Percentiles rank a stretch among this genome's conserved stretches.
phyloP scores from a whole-genome alignment of 768 basidiomycete genomes.

The Grammothele lineata region DNA sequence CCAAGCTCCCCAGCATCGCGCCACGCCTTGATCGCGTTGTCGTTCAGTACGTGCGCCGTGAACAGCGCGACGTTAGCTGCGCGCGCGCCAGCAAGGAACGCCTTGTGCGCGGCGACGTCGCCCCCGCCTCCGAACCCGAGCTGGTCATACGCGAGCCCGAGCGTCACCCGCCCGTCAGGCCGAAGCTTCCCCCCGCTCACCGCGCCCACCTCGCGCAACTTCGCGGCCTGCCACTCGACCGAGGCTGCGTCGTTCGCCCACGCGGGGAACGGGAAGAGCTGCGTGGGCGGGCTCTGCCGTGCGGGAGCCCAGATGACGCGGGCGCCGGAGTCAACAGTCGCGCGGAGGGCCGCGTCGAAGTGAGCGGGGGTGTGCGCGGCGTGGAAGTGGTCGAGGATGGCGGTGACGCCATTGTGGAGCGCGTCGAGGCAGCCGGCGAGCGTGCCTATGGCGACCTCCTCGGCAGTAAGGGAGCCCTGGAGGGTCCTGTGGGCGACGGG shows the following conservation, averaged over 20 bases:
- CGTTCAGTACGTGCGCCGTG: slow-evolving; percentile 26
- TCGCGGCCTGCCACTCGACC: slow-evolving; percentile 20
- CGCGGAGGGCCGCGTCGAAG: slow-evolving; percentile 21
- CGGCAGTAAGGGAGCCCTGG: slow-evolving; percentile 22
- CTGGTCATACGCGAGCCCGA: slow-evolving; percentile 28
- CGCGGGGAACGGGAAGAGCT: slow-evolving; percentile 14
- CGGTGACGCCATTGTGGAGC: slow-evolving; percentile 28
- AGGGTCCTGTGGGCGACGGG: slow-evolving; percentile 12
- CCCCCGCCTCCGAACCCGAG: slow-evolving; percentile 5
- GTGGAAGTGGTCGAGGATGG: slow-evolving; percentile 30
- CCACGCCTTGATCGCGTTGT: slow-evolving; percentile 18
- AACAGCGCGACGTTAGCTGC: slow-evolving; percentile 17
- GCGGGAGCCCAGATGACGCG: slow-evolving; percentile 26
- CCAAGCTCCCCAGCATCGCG: slow-evolving; percentile 25
- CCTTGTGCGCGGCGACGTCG: slow-evolving; percentile 17
- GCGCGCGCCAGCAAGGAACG: slow-evolving; percentile 19
- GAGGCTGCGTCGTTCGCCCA: slow-evolving; percentile 21
- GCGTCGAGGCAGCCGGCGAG: slow-evolving; percentile 29
- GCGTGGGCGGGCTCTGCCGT: slow-evolving; percentile 22
- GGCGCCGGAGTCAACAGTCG: slow-evolving; percentile 24
- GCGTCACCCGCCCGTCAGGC: slow-evolving; percentile 24
- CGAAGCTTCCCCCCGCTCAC: slow-evolving; percentile 20
- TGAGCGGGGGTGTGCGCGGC: slow-evolving; percentile 21
- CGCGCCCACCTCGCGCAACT: slow-evolving; percentile 20
- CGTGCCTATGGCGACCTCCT: slow-evolving; percentile 26